Conservation (phyloP, 768 basidiomycete genomes). For the Suillus ampliporus region DNA sequence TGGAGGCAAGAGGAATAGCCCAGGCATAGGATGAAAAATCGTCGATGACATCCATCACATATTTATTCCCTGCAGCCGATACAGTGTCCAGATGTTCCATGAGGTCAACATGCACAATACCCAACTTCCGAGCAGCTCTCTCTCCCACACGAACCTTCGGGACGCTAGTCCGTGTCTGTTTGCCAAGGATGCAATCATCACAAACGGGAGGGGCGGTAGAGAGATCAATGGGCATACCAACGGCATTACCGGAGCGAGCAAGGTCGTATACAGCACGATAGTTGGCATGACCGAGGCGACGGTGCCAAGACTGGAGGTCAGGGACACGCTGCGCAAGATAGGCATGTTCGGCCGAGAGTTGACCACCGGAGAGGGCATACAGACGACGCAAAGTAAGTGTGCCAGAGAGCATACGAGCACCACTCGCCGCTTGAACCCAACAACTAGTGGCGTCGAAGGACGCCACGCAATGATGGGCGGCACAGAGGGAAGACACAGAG, state of each 20-base stretch:
- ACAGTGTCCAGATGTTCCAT: conserved; percentile 19
- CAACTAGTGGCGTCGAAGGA: conserved; percentile 25
- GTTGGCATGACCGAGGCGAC: conserved; percentile 33
- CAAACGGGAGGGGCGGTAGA: background rate
- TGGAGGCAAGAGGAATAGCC: conserved; percentile 30
- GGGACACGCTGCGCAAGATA: conserved; percentile 12
- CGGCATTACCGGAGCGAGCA: conserved; percentile 26
- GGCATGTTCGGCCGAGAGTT: conserved; percentile 20
- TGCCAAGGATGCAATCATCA: conserved; percentile 13
- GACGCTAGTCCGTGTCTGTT: conserved; percentile 5
- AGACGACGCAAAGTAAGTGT: background rate
- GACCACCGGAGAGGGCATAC: conserved; percentile 1
- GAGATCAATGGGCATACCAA: conserved; percentile 14
- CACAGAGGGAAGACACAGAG: conserved; percentile 27
- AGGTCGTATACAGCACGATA: conserved; percentile 33
- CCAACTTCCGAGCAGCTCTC: conserved; percentile 1
- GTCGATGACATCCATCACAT: no score
- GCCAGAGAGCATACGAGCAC: conserved; percentile 1
- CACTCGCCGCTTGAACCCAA: conserved; percentile 8
- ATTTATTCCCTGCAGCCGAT: conserved; percentile 25
- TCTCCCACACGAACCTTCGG: conserved; percentile 10
- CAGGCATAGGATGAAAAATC: no score
- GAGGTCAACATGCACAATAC: conserved; percentile 12
- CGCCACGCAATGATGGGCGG: conserved; percentile 7
- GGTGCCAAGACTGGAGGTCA: conserved; percentile 35